A percentile compares a stretch with the other conserved stretches of the same genome.
Conservation (phyloP, 306 rosid genomes). For the Ziziphus jujuba region DNA sequence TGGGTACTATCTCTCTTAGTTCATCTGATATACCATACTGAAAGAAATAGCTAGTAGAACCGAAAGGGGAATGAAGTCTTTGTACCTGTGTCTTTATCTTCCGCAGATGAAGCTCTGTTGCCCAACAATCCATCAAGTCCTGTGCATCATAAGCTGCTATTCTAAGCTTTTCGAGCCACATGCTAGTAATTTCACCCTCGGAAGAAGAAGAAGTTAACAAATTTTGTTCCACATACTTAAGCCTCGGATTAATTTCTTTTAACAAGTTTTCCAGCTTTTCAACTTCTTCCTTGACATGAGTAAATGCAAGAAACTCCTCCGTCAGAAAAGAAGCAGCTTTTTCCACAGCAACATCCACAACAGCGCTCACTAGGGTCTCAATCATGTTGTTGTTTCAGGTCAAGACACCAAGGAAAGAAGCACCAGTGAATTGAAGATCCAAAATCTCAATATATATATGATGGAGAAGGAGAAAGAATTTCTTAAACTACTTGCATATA, state of each 20-base stretch:
- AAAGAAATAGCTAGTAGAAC: neutral
- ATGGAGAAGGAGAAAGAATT: no score
- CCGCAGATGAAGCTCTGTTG: neutral
- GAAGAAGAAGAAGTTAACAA: neutral
- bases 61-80: neutral
- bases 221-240: neutral
- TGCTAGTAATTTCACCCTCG: neutral
- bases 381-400: neutral
- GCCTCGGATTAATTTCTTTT: neutral
- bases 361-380: neutral
- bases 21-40: neutral
- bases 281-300: neutral
- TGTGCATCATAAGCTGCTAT: conserved; percentile 10
- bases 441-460: no score
- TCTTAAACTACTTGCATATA: no score
- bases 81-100: conserved; percentile 10
- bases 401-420: neutral
- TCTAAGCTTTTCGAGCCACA: neutral
- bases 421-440: neutral
- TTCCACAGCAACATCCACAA: neutral
- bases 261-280: neutral
- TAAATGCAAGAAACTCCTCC: neutral
- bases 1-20: neutral
- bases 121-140: conserved; percentile 10
- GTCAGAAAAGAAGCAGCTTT: neutral